These are phyloP conservation scores for Lobulomyces angularis DNA, from an alignment of 192 early-diverging fungal species.

Conservation along the genomic window DNA sequence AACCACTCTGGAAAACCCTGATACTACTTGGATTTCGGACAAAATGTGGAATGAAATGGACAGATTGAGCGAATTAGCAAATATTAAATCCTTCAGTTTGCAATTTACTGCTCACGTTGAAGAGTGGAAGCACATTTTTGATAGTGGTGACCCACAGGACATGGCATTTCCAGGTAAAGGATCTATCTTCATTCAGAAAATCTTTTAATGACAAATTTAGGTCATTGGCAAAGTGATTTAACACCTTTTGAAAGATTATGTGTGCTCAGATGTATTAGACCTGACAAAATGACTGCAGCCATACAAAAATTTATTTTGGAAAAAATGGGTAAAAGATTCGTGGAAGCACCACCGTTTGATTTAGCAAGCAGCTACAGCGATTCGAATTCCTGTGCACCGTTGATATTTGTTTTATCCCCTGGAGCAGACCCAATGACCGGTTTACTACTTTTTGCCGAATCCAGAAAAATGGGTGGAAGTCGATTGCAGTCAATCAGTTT, in stretches of 20 bases:
- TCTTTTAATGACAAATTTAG: neutral
- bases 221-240: constrained; percentile 25
- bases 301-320: constrained; percentile 38
- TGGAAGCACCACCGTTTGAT: constrained; percentile 50
- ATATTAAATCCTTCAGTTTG: constrained; percentile 24
- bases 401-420: constrained; percentile 48
- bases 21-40: constrained; percentile 37
- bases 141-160: constrained; percentile 33
- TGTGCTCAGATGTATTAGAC: constrained; percentile 35
- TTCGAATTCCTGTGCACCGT: constrained; percentile 31
- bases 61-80: constrained; percentile 21
- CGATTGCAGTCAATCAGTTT: constrained; percentile 40
- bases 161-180: constrained; percentile 25
- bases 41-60: constrained; percentile 38
- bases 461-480: constrained; percentile 39
- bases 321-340: constrained; percentile 41
- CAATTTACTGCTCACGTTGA: constrained; percentile 18
- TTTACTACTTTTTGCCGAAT: constrained; percentile 40
- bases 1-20: constrained; percentile 20
- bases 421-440: constrained; percentile 49
- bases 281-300: constrained; percentile 41
- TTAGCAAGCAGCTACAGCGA: constrained; percentile 44
- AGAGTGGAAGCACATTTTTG: constrained; percentile 37
- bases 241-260: constrained; percentile 35
- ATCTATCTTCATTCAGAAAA: neutral